phyloP scores from a whole-genome alignment of 164 flowering plant species.

The Chloranthus sessilifolius region DNA sequence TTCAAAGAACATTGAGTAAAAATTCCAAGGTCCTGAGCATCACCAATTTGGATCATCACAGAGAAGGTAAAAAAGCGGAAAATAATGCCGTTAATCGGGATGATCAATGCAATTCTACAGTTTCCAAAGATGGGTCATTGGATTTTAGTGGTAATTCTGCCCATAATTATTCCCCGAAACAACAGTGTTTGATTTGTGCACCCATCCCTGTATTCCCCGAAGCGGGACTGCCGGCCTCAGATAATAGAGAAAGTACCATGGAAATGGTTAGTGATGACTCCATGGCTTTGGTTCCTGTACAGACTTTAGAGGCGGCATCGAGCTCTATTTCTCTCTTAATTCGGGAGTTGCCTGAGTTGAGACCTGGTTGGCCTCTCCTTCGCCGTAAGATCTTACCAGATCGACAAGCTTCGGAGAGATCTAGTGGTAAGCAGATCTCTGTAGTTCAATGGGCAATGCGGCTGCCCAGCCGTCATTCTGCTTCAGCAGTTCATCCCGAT shows the following conservation, averaged over 20 bases:
- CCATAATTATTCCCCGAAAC: slow-evolving; percentile 8
- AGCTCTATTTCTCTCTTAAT: slow-evolving; percentile 30
- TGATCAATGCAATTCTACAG: too few species aligned
- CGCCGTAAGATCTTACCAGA: slow-evolving; percentile 32
- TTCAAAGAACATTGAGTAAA: slow-evolving; percentile 39
- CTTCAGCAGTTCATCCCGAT: slow-evolving; percentile 25
- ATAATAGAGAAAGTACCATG: background rate
- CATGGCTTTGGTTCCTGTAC: slow-evolving; percentile 58
- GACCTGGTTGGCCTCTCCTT: slow-evolving; percentile 90
- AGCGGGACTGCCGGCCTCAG: slow-evolving; percentile 2
- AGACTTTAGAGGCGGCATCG: slow-evolving; percentile 30
- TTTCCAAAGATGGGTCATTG: slow-evolving; percentile 4
- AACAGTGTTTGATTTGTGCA: slow-evolving; percentile 53
- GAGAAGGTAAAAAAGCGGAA: background rate
- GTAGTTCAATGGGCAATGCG: slow-evolving; percentile 79
- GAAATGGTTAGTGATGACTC: slow-evolving; percentile 32
- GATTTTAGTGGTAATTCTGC: slow-evolving; percentile 3
- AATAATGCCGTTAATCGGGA: background rate
- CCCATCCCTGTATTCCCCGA: slow-evolving; percentile 9
- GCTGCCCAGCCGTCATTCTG: slow-evolving; percentile 39
- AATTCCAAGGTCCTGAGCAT: slow-evolving; percentile 25
- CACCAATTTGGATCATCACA: slow-evolving; percentile 4
- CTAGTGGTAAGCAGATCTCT: slow-evolving; percentile 33
- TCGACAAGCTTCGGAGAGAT: slow-evolving; percentile 7
- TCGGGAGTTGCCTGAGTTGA: slow-evolving; percentile 43